Conservation (phyloP, 2,329 filamentous ascomycete genomes). For the Aspergillus floridensis region DNA sequence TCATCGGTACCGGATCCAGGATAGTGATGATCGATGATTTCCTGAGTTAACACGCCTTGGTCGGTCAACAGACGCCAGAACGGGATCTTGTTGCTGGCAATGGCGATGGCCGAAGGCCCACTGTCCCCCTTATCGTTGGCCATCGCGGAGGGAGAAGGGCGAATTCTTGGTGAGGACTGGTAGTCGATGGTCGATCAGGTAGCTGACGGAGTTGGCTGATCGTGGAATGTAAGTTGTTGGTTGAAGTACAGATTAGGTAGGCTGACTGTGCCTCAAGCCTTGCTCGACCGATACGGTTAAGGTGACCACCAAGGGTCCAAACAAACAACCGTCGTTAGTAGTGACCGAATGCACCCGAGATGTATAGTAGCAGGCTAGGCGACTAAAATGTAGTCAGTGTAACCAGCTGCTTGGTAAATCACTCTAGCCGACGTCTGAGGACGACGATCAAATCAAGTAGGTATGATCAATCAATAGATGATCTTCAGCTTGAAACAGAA, state of each 20-base stretch:
- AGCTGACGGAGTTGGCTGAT: too few species aligned
- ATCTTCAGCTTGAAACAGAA: background rate
- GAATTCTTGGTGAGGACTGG: background rate
- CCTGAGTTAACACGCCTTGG: constrained; percentile 36
- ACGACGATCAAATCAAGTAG: background rate
- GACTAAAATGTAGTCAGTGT: background rate
- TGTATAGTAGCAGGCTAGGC: background rate
- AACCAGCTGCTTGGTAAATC: background rate
- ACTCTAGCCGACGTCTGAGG: background rate
- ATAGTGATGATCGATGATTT: constrained; percentile 32
- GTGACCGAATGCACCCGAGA: background rate
- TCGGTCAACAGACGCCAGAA: constrained; percentile 35
- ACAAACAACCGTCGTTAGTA: background rate
- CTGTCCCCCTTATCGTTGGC: constrained; percentile 21
- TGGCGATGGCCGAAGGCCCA: constrained; percentile 27
- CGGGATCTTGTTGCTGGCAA: constrained; percentile 30
- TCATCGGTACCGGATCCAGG: constrained; percentile 41
- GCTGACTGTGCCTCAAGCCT: background rate
- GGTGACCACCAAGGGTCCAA: background rate
- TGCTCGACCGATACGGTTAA: background rate
- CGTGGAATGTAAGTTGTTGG: background rate
- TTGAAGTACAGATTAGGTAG: background rate
- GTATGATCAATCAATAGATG: background rate
- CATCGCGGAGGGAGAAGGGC: constrained; percentile 20
- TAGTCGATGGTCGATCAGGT: background rate